A percentile compares a stretch with the other conserved stretches of the same genome.
Conservation (phyloP, 306 rosid species). For the Bauhinia variegata region DNA sequence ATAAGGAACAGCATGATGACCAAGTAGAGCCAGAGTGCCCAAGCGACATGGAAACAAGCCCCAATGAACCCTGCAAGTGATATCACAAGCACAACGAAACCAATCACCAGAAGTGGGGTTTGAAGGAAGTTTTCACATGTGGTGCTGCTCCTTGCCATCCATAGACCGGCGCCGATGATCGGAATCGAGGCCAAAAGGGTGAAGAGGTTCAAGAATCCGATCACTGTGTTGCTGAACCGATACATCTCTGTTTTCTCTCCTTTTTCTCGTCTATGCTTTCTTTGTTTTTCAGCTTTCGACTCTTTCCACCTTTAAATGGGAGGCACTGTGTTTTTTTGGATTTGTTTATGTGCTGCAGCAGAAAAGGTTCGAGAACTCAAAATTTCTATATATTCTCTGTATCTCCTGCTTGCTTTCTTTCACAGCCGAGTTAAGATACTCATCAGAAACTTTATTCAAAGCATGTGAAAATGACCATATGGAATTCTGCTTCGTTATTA, state of each 20-base stretch:
- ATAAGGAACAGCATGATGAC: conserved; percentile 79
- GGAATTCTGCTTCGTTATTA: conserved; percentile 53
- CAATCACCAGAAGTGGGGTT: conserved; percentile 77
- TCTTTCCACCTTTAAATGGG: conserved; percentile 41
- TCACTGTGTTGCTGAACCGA: conserved; percentile 91
- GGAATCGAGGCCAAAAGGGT: conserved; percentile 91
- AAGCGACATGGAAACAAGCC: conserved; percentile 90
- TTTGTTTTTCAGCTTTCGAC: conserved; percentile 36
- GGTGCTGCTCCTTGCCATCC: conserved; percentile 90
- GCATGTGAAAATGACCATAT: conserved; percentile 35
- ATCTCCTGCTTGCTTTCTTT: conserved; percentile 28
- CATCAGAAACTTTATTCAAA: conserved; percentile 33
- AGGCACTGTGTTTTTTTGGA: conserved; percentile 30
- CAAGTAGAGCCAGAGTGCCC: conserved; percentile 89
- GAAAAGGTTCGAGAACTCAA: conserved; percentile 32
- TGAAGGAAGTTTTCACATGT: conserved; percentile 82
- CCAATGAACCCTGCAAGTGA: conserved; percentile 94
- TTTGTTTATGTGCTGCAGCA: conserved; percentile 32
- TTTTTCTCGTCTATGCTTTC: not conserved
- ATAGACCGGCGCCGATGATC: conserved; percentile 86
- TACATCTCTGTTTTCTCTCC: conserved; percentile 47
- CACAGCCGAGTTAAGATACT: conserved; percentile 3
- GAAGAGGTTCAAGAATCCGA: conserved; percentile 82
- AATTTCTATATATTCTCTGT: conserved; percentile 29
- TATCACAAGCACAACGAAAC: conserved; percentile 73